Percentiles rank a stretch among this genome's conserved stretches.
These are phyloP conservation scores for Podospora sp. DNA, from an alignment of 495 filamentous ascomycete genomes.

Conservation along the genomic window DNA sequence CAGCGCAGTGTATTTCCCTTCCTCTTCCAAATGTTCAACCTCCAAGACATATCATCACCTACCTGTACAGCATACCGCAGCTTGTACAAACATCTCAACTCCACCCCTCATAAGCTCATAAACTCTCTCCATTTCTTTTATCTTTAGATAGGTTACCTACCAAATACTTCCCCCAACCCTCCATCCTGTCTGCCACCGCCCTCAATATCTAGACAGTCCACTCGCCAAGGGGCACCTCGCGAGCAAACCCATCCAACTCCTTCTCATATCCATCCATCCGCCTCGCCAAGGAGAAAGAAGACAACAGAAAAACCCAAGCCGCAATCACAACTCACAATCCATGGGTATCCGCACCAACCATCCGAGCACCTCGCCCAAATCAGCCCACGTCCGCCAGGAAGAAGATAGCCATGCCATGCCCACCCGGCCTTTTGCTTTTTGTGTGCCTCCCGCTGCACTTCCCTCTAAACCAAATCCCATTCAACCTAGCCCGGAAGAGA, in stretches of 20 bases:
- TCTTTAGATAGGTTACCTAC: background rate
- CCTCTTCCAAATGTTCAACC: too few species aligned
- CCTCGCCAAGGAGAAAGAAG: background rate
- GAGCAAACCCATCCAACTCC: too few species aligned
- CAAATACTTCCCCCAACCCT: background rate
- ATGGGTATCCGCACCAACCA: background rate
- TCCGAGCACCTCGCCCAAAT: background rate
- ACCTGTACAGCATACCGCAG: too few species aligned
- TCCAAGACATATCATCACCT: too few species aligned
- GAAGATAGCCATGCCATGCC: background rate
- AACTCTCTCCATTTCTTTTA: background rate
- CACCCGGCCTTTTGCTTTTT: background rate
- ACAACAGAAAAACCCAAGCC: background rate
- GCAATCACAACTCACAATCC: background rate
- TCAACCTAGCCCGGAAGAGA: background rate
- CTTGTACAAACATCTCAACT: background rate
- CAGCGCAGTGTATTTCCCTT: too few species aligned
- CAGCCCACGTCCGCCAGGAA: background rate
- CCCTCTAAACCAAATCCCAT: background rate
- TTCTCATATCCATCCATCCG: background rate
- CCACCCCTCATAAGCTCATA: background rate
- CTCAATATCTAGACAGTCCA: too few species aligned
- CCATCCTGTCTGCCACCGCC: background rate
- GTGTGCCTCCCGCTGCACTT: background rate
- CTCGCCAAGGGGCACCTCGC: too few species aligned